Conservation (phyloP, 805 yeast species). For the Candida montana region DNA sequence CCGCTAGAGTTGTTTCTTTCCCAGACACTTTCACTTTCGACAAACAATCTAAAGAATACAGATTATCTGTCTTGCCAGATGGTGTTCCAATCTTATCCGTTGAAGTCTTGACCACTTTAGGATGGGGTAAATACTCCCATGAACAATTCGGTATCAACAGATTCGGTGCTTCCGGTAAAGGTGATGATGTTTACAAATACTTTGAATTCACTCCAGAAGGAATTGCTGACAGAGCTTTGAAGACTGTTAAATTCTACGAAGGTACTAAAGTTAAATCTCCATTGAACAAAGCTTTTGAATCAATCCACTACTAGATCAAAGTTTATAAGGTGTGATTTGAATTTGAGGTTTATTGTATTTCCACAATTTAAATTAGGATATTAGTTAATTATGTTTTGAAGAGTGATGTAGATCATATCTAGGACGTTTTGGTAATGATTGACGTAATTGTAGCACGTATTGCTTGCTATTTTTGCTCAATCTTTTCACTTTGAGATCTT, state of each 20-base stretch:
- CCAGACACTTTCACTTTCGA: constrained; percentile 93
- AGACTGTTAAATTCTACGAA: constrained; percentile 78
- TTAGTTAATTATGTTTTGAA: too few relatives aligned
- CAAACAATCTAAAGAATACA: constrained; percentile 74
- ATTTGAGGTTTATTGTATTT: too few relatives aligned
- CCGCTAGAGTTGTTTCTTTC: constrained; percentile 80
- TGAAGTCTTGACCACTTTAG: constrained; percentile 86
- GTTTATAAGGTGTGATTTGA: too few relatives aligned
- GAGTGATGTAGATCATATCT: too few relatives aligned
- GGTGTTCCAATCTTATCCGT: constrained; percentile 90
- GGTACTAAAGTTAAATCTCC: constrained; percentile 70
- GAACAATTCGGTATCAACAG: constrained; percentile 93
- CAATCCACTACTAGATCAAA: too few relatives aligned
- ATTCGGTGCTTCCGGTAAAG: constrained; percentile 97
- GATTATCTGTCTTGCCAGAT: constrained; percentile 85
- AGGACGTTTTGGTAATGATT: too few relatives aligned
- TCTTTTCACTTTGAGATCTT: too few relatives aligned
- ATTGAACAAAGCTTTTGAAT: constrained; percentile 70
- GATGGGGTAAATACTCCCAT: constrained; percentile 95
- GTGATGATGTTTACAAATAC: constrained; percentile 70
- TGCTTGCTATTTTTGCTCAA: too few relatives aligned
- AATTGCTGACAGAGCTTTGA: constrained; percentile 76
- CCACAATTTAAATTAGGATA: too few relatives aligned
- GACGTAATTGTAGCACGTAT: too few relatives aligned
- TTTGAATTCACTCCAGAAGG: constrained; percentile 94